These are phyloP conservation scores for Eucalyptus pauciflora DNA, from an alignment of 345 rosid genomes.

Conservation along the genomic window DNA sequence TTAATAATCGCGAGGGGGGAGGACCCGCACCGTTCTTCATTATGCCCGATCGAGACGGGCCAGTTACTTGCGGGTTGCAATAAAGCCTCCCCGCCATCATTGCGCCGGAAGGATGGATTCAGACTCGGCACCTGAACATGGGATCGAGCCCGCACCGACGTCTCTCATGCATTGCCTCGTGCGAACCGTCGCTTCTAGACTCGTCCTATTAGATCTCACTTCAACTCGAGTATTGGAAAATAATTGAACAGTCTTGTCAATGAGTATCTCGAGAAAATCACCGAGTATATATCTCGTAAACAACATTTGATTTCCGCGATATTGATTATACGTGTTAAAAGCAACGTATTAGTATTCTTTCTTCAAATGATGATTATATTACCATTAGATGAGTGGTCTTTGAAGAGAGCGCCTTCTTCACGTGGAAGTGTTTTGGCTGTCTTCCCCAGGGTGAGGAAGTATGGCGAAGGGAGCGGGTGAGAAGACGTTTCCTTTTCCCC, in stretches of 20 bases:
- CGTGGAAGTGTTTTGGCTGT: background rate
- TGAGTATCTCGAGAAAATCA: background rate
- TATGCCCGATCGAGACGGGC: background rate
- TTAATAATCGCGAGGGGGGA: background rate
- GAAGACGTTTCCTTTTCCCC: background rate
- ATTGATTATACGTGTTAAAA: background rate
- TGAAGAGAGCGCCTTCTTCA: background rate
- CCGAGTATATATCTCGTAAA: fast-evolving
- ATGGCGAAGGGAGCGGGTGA: background rate
- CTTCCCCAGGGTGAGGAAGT: background rate
- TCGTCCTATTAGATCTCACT: background rate
- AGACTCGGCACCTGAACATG: too few relatives aligned
- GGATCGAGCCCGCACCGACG: background rate
- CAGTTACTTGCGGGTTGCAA: background rate
- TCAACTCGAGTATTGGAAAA: background rate
- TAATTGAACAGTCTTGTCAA: background rate
- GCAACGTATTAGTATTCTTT: background rate
- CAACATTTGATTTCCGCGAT: background rate
- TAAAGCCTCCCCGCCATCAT: background rate
- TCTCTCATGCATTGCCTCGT: background rate
- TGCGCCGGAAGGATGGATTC: background rate
- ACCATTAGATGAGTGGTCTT: background rate
- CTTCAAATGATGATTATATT: background rate
- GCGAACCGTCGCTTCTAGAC: background rate
- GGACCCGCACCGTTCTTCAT: background rate